Evolutionary conservation across 2,329 filamentous ascomycete species (phyloP).

Genomic region (Metarhizium brunneum): DNA sequence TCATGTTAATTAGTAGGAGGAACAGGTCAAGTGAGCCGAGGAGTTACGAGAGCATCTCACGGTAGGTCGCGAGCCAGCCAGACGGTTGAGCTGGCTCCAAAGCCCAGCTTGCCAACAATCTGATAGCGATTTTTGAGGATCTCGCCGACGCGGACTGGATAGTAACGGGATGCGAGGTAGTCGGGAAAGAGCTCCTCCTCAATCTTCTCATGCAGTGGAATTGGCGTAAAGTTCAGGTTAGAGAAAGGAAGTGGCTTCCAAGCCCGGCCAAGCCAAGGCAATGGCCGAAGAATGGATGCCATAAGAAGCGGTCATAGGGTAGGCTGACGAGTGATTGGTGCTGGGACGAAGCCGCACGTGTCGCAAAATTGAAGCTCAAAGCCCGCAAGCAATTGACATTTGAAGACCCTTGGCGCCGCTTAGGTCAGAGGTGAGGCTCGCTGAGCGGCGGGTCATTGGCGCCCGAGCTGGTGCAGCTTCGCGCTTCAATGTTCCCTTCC

Average conservation of each 20-base stretch:
- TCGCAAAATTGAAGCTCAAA: too few species aligned
- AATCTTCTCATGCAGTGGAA: conserved; percentile 1
- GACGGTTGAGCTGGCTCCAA: conserved; percentile 30
- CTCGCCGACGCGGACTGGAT: conserved; percentile 15
- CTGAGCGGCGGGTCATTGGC: too few species aligned
- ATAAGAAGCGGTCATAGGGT: neutral
- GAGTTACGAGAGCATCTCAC: conserved; percentile 5
- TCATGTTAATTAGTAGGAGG: too few species aligned
- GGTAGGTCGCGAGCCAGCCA: conserved; percentile 28
- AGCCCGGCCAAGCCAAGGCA: conserved; percentile 3
- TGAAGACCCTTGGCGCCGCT: too few species aligned
- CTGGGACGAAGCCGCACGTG: too few species aligned
- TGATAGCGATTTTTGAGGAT: conserved; percentile 20
- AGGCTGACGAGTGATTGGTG: too few species aligned
- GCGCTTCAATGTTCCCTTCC: too few species aligned
- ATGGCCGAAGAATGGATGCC: conserved; percentile 4
- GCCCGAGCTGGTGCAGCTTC: too few species aligned
- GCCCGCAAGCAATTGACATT: too few species aligned
- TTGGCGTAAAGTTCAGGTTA: conserved; percentile 2
- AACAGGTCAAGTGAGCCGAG: too few species aligned
- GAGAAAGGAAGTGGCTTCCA: conserved; percentile 10
- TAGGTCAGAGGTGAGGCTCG: too few species aligned
- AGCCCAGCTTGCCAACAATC: conserved; percentile 31
- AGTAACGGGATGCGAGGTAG: conserved; percentile 15
- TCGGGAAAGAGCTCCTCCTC: conserved; percentile 14